Conservation (phyloP, 768 basidiomycete genomes). For the Termitomyces sp. region DNA sequence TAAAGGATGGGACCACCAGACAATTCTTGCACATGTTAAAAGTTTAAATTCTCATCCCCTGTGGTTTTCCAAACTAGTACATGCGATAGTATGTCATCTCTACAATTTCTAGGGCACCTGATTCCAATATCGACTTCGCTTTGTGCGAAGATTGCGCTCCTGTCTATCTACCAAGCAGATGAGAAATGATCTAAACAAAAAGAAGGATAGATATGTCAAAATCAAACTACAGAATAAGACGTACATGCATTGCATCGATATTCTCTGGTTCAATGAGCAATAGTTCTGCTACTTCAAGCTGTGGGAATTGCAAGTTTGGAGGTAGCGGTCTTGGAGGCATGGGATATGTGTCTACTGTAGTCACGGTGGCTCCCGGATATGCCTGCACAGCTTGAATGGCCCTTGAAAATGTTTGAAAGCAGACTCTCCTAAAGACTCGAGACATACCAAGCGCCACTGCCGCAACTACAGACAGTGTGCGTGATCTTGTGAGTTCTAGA, state of each 20-base stretch:
- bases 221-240: background rate
- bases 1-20: no score
- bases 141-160: background rate
- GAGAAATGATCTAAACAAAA: background rate
- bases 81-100: no score
- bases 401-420: background rate
- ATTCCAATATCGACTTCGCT: background rate
- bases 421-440: no score
- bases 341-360: background rate
- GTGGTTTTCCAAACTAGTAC: no score
- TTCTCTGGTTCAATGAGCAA: background rate
- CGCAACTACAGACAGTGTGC: background rate
- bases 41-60: no score
- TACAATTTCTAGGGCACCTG: background rate
- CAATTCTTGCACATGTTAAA: no score
- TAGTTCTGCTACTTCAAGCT: background rate
- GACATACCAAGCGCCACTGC: constrained; percentile 1
- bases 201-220: background rate
- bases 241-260: background rate
- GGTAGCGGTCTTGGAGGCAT: background rate
- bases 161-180: background rate
- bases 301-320: background rate
- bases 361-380: constrained; percentile 2
- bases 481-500: background rate
- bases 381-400: background rate